Evolutionary conservation across 2,329 filamentous ascomycete genomes (phyloP), one percentile per base, ranked within the genome.

Genomic region (Pyrenochaeta sp.): DNA sequence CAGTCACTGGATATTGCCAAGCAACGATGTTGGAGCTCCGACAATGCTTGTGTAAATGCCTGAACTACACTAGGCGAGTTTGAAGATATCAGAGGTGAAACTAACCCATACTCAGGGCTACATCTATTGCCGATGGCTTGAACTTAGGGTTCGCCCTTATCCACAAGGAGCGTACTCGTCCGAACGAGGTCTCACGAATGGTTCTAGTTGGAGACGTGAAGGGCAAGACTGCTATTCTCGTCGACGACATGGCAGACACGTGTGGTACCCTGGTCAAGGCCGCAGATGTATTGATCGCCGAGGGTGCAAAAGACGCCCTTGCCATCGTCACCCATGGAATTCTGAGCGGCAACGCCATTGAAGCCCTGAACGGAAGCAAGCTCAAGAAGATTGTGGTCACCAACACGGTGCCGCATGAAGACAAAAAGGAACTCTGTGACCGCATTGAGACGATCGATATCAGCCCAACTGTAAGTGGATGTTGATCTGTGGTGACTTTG

Each of bases 181-280:
- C 86, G 8, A 95, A 96, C 64, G 91, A 95, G 67, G 91, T 96
- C 49, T 90, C 88, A 7, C 87, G 90, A 62, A 96, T 96, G 90
- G 89, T 91, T 1, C 86, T 99, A n/a, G 93, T 97, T 36, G 94
- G 94, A 57, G 91, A 95, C 56, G 94, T 97, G 32, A 82, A 85
- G 57, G 89, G 89, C 75, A 94, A 94, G 77, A 86, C 93, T 20
- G 93, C 93, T 48, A 96, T 99, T 66, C 85, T 99, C 35, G 93
- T 99, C 34, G 93, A 97, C 70, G 93, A 97, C 70, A 96, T 97
- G 90, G 92, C 92, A 21, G 93, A 97, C 69, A 96, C 93, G 3
- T 96, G 92, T 71, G 91, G 91, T 58, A 96, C 90, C 2, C 78
- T 89, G 9, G 84, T 81, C 71, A 97, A 97, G 77, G 94, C 92